phyloP scores from a whole-genome alignment of 179 eudicot genomes.

The Actinidia arguta region DNA sequence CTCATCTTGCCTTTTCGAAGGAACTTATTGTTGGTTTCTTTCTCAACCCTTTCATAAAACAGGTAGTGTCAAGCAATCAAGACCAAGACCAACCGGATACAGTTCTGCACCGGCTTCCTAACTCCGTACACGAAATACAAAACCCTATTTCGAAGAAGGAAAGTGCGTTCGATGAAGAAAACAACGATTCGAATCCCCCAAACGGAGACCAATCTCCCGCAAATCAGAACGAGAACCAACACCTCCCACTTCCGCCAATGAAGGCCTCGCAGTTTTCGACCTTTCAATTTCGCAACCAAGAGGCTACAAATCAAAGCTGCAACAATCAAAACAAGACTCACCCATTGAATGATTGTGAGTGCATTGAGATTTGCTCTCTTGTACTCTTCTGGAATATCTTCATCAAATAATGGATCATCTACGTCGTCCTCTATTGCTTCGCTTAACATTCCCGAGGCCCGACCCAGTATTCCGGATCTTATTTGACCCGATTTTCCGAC shows the following conservation, averaged over 20 bases:
- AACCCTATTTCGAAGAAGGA: constrained; percentile 64
- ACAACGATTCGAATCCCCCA: constrained; percentile 73
- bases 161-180: constrained; percentile 69
- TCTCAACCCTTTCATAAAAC: constrained; percentile 53
- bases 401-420: constrained; percentile 57
- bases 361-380: constrained; percentile 13
- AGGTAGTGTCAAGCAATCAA: constrained; percentile 70
- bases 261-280: constrained; percentile 37
- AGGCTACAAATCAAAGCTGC: constrained; percentile 19
- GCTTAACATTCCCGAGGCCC: constrained; percentile 21
- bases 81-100: constrained; percentile 76
- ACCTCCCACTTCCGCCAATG: constrained; percentile 81
- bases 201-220: constrained; percentile 86
- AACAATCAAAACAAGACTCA: constrained; percentile 28
- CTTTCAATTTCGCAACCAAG: neutral
- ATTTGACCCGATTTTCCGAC: constrained; percentile 41
- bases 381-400: constrained; percentile 71
- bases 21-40: constrained; percentile 29
- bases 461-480: constrained; percentile 33
- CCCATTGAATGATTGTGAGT: constrained; percentile 30
- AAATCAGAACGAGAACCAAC: constrained; percentile 74
- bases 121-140: constrained; percentile 83
- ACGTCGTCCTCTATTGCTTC: constrained; percentile 10
- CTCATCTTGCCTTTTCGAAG: constrained; percentile 48
- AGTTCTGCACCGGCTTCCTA: constrained; percentile 70